Base-by-base conservation (phyloP, 177 flowering plant species). In the Vitis hybrid region DNA sequence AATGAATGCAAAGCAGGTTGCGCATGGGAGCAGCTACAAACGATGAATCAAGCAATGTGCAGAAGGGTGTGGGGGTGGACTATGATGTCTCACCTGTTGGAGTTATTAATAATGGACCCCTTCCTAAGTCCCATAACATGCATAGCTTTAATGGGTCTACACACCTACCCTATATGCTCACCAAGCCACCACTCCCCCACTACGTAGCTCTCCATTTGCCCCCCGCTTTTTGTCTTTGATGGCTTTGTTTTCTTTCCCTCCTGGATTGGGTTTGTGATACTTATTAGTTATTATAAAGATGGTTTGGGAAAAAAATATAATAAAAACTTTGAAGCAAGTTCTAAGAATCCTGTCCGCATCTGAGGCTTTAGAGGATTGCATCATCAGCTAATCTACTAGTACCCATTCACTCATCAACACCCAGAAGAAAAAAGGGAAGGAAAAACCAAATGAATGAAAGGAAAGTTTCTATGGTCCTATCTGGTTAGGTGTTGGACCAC, bases 91-190 rank as follows among this genome's bases (percentile, higher is more conserved):
- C 67, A 70, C 73, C 66, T 45, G 45, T 65, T 45, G 15, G 26
- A 63, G 20, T 70, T 39, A 56, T 63, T 55, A 63, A 63, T 55
- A 63, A 63, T 70, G 66, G 68, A 48, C 66, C 73, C 66, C 73
- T 39, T 45, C 16, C 50, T 55, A 39, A 1, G 5, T 57, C 4
- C 20, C 9, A 63, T 61, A 5, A 70, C 62, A 19, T n/a, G 10
- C n/a, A 55, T 62, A 13, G 50, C 68, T 63, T 63, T 63, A 48
- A 45, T 70, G 22, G 12, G 5, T 8, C 45, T 18, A 50, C n/a
- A 31, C 13, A 15, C 10, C 5, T 34, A 19, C 11, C 26, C 39
- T 11, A 31, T 60, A 1, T 31, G 0, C 29, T 26, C 29, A 26
- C 29, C 29, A 26, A 26, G 29, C 29, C 29, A 26, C 29, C 29